phyloP scores from a whole-genome alignment of 2,329 filamentous ascomycete species.

The Xylaria sp. region DNA sequence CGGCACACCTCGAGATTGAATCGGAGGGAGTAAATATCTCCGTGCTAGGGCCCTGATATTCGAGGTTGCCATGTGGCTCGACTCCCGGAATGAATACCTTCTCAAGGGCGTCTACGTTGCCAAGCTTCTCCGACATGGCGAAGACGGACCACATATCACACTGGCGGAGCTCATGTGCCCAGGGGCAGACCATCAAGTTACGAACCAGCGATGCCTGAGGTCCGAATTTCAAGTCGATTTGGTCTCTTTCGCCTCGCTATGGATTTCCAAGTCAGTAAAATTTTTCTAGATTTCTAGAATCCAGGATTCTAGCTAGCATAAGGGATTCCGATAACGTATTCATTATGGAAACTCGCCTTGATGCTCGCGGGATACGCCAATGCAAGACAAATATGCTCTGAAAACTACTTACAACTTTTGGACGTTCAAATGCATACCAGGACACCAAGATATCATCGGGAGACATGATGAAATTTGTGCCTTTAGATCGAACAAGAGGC shows the following conservation, averaged over 20 bases:
- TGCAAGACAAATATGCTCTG: not conserved
- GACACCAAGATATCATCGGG: slow-evolving; percentile 26
- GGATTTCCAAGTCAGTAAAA: not conserved
- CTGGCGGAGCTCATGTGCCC: not conserved
- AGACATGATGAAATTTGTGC: slow-evolving; percentile 23
- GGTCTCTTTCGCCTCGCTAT: not conserved
- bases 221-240: slow-evolving; percentile 3
- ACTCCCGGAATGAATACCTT: not conserved
- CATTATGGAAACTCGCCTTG: too few species aligned
- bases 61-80: too few species aligned
- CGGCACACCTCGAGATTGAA: too few species aligned
- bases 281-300: too few species aligned
- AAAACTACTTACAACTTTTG: not conserved
- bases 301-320: not conserved
- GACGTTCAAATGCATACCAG: not conserved
- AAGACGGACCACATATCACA: not conserved
- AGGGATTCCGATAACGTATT: not conserved
- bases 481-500: not conserved
- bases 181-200: slow-evolving; percentile 18
- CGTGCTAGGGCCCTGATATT: not conserved
- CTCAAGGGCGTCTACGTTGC: slow-evolving; percentile 1
- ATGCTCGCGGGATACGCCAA: not conserved
- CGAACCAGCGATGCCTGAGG: slow-evolving; percentile 9
- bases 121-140: not conserved
- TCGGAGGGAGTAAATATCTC: not conserved